Evolutionary conservation across 345 rosid genomes (phyloP).

Genomic region (Populus alba): DNA sequence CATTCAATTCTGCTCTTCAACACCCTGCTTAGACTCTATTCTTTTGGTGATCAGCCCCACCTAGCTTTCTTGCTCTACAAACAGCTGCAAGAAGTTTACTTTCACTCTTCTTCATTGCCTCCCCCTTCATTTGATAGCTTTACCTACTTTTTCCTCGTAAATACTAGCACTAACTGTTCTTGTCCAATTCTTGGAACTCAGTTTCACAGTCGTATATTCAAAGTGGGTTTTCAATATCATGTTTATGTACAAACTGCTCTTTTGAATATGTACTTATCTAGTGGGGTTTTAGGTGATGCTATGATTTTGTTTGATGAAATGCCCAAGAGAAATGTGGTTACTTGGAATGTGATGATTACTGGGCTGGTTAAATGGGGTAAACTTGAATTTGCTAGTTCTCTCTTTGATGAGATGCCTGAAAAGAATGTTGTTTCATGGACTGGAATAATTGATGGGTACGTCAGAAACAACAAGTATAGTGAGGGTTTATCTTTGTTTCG

Average conservation of each 20-base stretch:
- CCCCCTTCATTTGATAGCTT: conserved; percentile 55
- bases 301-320: conserved; percentile 61
- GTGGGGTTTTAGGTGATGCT: conserved; percentile 33
- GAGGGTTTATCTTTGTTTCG: conserved; percentile 67
- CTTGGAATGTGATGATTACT: conserved; percentile 83
- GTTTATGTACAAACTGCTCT: conserved; percentile 72
- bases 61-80: conserved; percentile 43
- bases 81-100: conserved; percentile 42
- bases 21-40: conserved; percentile 58
- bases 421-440: conserved; percentile 79
- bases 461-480: conserved; percentile 37
- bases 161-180: conserved; percentile 34
- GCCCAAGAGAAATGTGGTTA: conserved; percentile 55
- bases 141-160: conserved; percentile 55
- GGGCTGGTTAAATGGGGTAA: conserved; percentile 61
- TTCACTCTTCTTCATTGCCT: conserved; percentile 13
- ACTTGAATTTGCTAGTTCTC: conserved; percentile 48
- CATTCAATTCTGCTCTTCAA: conserved; percentile 41
- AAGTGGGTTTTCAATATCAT: conserved; percentile 58
- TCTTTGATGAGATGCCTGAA: conserved; percentile 63
- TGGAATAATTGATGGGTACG: conserved; percentile 71
- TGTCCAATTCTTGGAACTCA: conserved; percentile 37
- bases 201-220: conserved; percentile 53
- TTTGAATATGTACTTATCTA: conserved; percentile 39
- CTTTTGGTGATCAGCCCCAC: conserved; percentile 34